Evolutionary conservation across 441 rosid species (phyloP), one percentile per base, ranked within the genome.

Genomic region (Melastoma candidum): DNA sequence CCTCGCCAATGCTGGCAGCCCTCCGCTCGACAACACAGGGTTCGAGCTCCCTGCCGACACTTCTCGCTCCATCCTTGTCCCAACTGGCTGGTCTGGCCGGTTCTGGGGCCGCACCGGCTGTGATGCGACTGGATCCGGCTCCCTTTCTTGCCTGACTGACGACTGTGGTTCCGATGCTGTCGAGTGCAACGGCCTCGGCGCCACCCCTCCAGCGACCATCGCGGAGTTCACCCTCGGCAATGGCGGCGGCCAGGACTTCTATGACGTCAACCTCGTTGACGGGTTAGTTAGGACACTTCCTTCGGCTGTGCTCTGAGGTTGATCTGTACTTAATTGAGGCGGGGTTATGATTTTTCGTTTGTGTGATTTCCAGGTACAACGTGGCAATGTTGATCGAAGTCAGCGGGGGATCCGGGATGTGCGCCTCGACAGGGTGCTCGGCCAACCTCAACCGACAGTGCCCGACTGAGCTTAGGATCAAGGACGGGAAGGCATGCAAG

Each of bases 391-490:
- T 17, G 22, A 17, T 17, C 22, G 22, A 17, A 17, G 22, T 17
- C 22, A 17, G 22, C 22, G 22, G 22, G 22, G 22, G 22, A 17
- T 17, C 22, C 22, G 22, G 22, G 22, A 17, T 17, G 22, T 17
- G 22, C 26, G 24, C 59, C 48, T 9, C 48, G 11, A 61, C 65
- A 0, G 65, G 65, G 25, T 63, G 66, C 3, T 26, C 44, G 22
- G 44, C 66, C 0, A 56, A 63, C 32, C 66, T 63, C 22, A 63
- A 63, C 51, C 27, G 41, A 3, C 51, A 56, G 44, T 63, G 66
- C 43, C 66, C 66, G 1, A 48, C 17, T 46, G 60, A 54, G 56
- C 55, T 63, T 49, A 55, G 45, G 49, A 51, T 12, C 2, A 60
- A 8, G 14, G 49, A 51, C 7, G 64, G 57, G 5, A 32, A 12